A percentile compares a stretch with the other conserved stretches of the same genome.
Evolutionary conservation across 805 yeast genomes (phyloP).

Genomic region (Candida palmyrensis): DNA sequence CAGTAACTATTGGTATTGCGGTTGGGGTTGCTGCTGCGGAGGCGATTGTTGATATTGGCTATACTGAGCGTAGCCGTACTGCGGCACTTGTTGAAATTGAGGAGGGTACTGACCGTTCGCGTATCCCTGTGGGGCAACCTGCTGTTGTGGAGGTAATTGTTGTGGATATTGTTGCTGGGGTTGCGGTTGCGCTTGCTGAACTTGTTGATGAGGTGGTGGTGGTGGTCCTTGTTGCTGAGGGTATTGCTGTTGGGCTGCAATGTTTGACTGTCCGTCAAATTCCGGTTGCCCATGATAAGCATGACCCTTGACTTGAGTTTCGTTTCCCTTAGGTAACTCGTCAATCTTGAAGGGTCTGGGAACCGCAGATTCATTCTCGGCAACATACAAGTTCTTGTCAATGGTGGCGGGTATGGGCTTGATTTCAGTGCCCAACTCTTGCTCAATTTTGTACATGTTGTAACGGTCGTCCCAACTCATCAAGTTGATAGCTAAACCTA

Average conservation of each 20-base stretch:
- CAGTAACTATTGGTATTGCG: conserved; percentile 1
- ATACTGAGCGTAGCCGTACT: conserved; percentile 8
- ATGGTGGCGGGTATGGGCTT: conserved; percentile 94
- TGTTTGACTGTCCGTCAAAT: too few species aligned
- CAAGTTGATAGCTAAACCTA: conserved; percentile 94
- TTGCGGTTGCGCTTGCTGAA: conserved; percentile 9
- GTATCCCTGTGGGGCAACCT: conserved; percentile 13
- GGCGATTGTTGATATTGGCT: conserved; percentile 12
- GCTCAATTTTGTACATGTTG: conserved; percentile 90
- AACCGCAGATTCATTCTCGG: conserved; percentile 65
- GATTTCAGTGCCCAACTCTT: conserved; percentile 95
- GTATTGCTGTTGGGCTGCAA: conserved; percentile 2
- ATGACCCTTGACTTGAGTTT: conserved; percentile 28
- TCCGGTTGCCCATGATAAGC: conserved; percentile 45
- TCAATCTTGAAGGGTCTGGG: conserved; percentile 89
- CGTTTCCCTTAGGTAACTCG: conserved; percentile 44
- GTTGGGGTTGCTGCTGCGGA: conserved; percentile 4
- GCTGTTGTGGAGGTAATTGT: too few species aligned
- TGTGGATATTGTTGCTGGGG: conserved; percentile 8
- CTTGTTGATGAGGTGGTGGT: conserved; percentile 13
- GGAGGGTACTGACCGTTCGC: conserved; percentile 20
- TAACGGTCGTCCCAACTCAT: conserved; percentile 96
- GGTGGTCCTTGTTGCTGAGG: conserved; percentile 6
- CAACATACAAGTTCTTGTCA: conserved; percentile 85
- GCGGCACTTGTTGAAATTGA: conserved; percentile 18